These are phyloP conservation scores for Rhizopogon rudus DNA, from an alignment of 768 basidiomycete species.

Conservation along the genomic window DNA sequence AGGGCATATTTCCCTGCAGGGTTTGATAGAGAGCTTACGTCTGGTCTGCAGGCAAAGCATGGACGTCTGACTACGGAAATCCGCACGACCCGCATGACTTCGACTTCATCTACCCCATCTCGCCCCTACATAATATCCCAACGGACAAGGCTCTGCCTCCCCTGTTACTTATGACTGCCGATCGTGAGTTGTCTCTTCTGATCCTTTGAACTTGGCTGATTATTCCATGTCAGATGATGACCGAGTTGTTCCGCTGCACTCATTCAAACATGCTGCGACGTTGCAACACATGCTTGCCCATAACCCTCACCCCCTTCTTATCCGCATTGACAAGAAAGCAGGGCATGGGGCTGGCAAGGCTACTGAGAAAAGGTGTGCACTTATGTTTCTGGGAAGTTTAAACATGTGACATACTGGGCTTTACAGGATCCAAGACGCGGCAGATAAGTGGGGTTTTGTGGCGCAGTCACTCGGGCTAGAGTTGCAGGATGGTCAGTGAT, in stretches of 20 bases:
- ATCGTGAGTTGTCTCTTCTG: conserved; percentile 46
- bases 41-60: conserved; percentile 50
- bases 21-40: conserved; percentile 4
- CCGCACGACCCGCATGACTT: conserved; percentile 74
- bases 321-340: conserved; percentile 75
- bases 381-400: not conserved
- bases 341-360: conserved; percentile 81
- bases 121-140: conserved; percentile 78
- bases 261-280: conserved; percentile 80
- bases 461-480: conserved; percentile 57
- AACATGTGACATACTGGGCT: not conserved
- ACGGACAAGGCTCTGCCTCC: conserved; percentile 58
- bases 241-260: conserved; percentile 83
- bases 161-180: conserved; percentile 73
- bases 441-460: conserved; percentile 76
- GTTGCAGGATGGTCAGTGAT: conserved; percentile 22
- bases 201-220: not conserved
- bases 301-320: conserved; percentile 68
- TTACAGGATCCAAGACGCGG: conserved; percentile 65
- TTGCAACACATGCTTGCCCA: conserved; percentile 60
- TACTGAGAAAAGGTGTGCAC: conserved; percentile 57
- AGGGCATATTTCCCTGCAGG: conserved; percentile 4
- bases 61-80: conserved; percentile 78
- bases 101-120: conserved; percentile 78
- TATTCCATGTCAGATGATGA: conserved; percentile 57